phyloP scores from a whole-genome alignment of 169 alveolate species.

The Amoebophrya sp. region DNA sequence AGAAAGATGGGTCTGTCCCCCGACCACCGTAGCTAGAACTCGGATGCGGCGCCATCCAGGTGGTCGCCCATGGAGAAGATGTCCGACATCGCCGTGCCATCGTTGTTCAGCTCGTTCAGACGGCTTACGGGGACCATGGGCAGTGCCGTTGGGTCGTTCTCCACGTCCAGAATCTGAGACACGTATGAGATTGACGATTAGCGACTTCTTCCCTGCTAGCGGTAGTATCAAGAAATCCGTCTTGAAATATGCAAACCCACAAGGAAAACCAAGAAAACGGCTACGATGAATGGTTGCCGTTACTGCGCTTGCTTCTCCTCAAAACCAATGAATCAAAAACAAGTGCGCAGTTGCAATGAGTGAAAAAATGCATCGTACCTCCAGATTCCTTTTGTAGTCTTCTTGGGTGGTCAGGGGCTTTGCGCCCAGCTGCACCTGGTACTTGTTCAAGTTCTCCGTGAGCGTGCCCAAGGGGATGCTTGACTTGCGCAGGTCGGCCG shows the following conservation, averaged over 20 bases:
- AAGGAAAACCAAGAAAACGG: too few species aligned
- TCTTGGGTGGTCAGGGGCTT: not conserved
- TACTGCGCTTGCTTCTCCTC: too few species aligned
- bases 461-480: not conserved
- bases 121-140: not conserved
- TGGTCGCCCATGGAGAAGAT: not conserved
- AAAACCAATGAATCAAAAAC: not conserved
- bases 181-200: not conserved
- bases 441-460: not conserved
- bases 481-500: not conserved
- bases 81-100: not conserved
- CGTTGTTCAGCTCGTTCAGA: not conserved
- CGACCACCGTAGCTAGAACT: too few species aligned
- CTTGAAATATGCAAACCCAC: too few species aligned
- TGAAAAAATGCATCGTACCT: not conserved
- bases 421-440: not conserved
- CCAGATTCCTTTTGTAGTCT: not conserved
- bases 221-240: too few species aligned
- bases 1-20: too few species aligned
- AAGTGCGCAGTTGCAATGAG: not conserved
- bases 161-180: not conserved
- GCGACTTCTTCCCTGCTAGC: not conserved
- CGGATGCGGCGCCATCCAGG: not conserved
- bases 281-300: too few species aligned
- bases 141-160: not conserved